Percentiles rank a stretch among this genome's conserved stretches.
These are phyloP conservation scores for Musa troglodytarum DNA, from an alignment of 176 grass and related monocot species.

Conservation along the genomic window DNA sequence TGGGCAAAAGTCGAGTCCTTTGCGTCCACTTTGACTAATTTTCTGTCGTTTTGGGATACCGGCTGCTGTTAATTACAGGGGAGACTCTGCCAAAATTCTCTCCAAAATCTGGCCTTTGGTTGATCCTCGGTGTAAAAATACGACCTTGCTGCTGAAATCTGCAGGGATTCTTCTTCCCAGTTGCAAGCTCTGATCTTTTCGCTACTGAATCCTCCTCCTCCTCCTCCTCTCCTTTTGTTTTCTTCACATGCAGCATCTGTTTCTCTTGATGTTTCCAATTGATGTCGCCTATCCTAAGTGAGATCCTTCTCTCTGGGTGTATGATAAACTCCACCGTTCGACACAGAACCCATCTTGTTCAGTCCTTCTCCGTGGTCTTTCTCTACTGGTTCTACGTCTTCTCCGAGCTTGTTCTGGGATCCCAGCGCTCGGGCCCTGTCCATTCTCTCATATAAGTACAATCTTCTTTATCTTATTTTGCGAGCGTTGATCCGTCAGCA, in stretches of 20 bases:
- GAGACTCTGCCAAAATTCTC: slow-evolving; percentile 3
- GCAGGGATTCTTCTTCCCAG: not conserved
- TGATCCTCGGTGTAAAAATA: not conserved
- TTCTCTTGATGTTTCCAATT: slow-evolving; percentile 50
- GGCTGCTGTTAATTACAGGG: not conserved
- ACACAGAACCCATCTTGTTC: slow-evolving; percentile 86
- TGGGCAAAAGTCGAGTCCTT: not conserved
- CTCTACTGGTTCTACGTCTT: slow-evolving; percentile 99
- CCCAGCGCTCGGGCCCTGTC: not conserved
- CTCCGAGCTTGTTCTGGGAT: slow-evolving; percentile 51
- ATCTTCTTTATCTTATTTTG: not conserved
- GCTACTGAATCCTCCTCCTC: not conserved
- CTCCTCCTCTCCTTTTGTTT: not conserved
- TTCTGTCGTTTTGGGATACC: too few relatives aligned
- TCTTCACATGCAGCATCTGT: slow-evolving; percentile 31
- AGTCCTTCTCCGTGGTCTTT: slow-evolving; percentile 98
- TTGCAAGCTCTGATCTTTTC: not conserved
- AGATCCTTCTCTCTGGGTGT: slow-evolving; percentile 95
- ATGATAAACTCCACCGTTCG: slow-evolving; percentile 94
- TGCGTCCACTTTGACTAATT: not conserved
- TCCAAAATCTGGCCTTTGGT: not conserved
- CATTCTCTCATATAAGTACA: not conserved
- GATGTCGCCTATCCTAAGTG: slow-evolving; percentile 99
- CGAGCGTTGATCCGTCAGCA: too few relatives aligned
- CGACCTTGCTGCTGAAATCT: not conserved